Evolutionary conservation across 2,329 filamentous ascomycete genomes (phyloP).

Genomic region (Exophiala phaeomuriformis): DNA sequence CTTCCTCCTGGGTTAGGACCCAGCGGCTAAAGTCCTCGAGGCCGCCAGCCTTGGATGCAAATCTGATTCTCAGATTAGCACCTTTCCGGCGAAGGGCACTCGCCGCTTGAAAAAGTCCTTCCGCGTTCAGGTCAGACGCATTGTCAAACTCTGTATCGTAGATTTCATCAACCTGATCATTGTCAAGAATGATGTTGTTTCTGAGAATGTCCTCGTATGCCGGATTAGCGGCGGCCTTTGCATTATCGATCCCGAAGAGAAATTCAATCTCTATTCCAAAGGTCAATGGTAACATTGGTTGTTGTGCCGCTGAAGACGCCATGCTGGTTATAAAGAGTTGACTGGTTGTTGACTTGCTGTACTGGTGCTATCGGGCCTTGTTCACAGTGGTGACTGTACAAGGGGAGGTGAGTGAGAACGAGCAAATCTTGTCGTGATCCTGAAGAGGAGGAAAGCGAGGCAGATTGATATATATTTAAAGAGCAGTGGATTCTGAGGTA

Average conservation of each 20-base stretch:
- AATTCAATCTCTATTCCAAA: constrained; percentile 18
- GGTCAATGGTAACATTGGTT: constrained; percentile 3
- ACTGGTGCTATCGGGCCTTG: too few relatives aligned
- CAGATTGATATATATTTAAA: too few relatives aligned
- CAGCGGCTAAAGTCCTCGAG: constrained; percentile 2
- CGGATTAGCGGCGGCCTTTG: background rate
- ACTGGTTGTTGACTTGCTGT: background rate
- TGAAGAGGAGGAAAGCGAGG: too few relatives aligned
- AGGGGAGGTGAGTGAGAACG: too few relatives aligned
- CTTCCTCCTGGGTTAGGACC: background rate
- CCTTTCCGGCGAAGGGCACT: background rate
- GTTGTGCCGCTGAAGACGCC: background rate
- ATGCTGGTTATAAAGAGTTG: background rate
- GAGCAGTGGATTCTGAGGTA: too few relatives aligned
- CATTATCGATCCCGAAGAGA: constrained; percentile 8
- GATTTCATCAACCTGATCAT: background rate
- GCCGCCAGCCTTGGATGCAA: background rate
- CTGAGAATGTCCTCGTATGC: background rate
- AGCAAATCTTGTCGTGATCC: too few relatives aligned
- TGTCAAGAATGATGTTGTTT: background rate
- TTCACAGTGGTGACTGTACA: too few relatives aligned
- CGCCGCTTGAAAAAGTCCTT: constrained; percentile 4
- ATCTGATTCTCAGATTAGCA: background rate
- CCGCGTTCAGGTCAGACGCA: background rate
- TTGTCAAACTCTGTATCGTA: background rate